Base-by-base conservation (phyloP, 208 protist species). In the Crithidia fasciculata region DNA sequence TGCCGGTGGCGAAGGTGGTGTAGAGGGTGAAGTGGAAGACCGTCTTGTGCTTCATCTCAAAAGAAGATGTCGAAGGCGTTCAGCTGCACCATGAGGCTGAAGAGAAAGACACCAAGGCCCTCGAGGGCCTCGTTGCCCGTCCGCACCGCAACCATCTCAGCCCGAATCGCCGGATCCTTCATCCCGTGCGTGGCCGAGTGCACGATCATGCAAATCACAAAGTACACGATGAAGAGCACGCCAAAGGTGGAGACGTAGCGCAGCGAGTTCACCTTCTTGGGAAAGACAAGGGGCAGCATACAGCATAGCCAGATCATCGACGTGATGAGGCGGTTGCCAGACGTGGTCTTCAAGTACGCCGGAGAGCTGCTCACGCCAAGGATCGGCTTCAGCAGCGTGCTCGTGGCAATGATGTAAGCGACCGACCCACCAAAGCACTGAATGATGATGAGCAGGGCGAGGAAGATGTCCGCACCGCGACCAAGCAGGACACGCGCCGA, bases 341-440 rank as follows among this genome's bases (percentile, higher is more conserved):
- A 87, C 84, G 50, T 60, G 57, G n/a, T 82, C 76, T 43, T 85
- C 71, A 2, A 62, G 43, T 41, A 92, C 49, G 56, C 90, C 86
- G 16, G 90, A 75, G 19, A 54, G 49, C 69, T 83, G 28, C 28
- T 28, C 28, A 28, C 28, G 28, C 28, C 28, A 28, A 28, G 28
- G 28, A 28, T 28, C 37, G 52, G 84, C 84, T 9, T 88, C 89
- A 18, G 83, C 12, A 93, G 45, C 47, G 88, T 85, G 39, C 73
- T 28, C 5, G 92, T 69, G 43, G 72, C 87, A 60, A 92, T 89
- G 13, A 95, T 81, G 66, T 92, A 95, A 9, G 88, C 81, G 28
- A 95, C 73, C 44, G 81, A 90, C 15, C 84, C 85, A 59, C 88
- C 88, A 19, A 90, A 87, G 66, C 90, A 94, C 59, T 89, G 90